A percentile compares a stretch with the other conserved stretches of the same genome.
These are phyloP conservation scores for Calonectria hongkongensis DNA, from an alignment of 2,329 filamentous ascomycete genomes.

Conservation along the genomic window DNA sequence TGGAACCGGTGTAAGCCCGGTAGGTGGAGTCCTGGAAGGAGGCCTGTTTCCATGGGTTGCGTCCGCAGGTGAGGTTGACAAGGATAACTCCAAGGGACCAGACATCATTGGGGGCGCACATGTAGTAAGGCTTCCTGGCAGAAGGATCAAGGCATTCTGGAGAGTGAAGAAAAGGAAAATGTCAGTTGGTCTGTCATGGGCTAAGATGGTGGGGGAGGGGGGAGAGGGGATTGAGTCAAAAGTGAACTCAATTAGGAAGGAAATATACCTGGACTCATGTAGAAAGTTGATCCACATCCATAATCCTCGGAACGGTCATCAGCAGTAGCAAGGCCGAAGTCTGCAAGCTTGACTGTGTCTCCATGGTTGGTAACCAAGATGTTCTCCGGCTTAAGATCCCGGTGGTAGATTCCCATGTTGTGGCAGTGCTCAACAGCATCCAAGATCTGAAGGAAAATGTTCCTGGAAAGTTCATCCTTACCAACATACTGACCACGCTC, in stretches of 20 bases:
- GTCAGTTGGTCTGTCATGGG: conserved; percentile 51
- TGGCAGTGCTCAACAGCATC: conserved; percentile 98
- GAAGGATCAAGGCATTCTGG: conserved; percentile 92
- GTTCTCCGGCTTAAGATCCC: conserved; percentile 98
- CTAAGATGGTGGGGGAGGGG: conserved; percentile 43
- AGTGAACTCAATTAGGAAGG: conserved; percentile 28
- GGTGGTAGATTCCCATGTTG: conserved; percentile 93
- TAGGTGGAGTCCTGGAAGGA: conserved; percentile 96
- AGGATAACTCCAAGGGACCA: conserved; percentile 99
- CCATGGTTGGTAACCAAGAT: conserved; percentile 93
- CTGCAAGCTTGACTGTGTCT: conserved; percentile 93
- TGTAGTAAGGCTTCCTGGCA: conserved; percentile 85
- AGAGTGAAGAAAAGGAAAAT: conserved; percentile 49
- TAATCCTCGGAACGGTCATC: conserved; percentile 92
- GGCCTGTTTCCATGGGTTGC: conserved; percentile 99
- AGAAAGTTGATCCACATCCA: conserved; percentile 98
- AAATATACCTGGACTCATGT: conserved; percentile 96
- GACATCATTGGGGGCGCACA: conserved; percentile 95
- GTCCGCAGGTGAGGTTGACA: conserved; percentile 97
- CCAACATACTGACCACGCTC: conserved; percentile 94
- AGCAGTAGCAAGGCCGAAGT: conserved; percentile 95
- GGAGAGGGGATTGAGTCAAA: conserved; percentile 37
- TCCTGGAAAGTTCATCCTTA: conserved; percentile 91
- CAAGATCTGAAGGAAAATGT: conserved; percentile 94
- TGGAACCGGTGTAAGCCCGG: conserved; percentile 89